Conservation (phyloP, 164 flowering plant species). For the Umbilicus rupestris region DNA sequence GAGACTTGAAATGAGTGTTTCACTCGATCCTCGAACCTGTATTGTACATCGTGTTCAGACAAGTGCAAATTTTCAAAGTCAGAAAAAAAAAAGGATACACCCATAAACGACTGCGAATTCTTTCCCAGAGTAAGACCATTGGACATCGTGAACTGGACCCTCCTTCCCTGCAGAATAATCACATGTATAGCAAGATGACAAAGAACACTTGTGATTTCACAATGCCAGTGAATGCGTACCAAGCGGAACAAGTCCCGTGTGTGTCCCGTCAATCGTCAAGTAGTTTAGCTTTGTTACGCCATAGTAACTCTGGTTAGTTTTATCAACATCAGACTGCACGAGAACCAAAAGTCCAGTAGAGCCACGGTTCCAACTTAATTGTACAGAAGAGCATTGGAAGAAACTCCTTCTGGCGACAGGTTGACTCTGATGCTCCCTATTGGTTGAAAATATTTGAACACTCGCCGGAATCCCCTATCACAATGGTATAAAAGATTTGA, state of each 20-base stretch:
- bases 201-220: not conserved
- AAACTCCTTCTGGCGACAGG: constrained; percentile 84
- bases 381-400: constrained; percentile 86
- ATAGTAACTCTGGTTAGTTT: constrained; percentile 96
- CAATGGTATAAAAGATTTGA: not conserved
- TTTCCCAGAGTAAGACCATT: constrained; percentile 79
- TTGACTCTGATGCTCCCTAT: constrained; percentile 54
- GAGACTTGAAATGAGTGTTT: not conserved
- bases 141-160: constrained; percentile 95
- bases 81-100: constrained; percentile 59
- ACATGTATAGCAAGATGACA: constrained; percentile 17
- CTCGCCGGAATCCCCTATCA: constrained; percentile 90
- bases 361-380: constrained; percentile 76
- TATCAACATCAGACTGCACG: constrained; percentile 95
- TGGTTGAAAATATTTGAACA: constrained; percentile 74
- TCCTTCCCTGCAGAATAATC: constrained; percentile 68
- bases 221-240: constrained; percentile 36
- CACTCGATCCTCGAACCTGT: not conserved
- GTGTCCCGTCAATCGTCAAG: constrained; percentile 79
- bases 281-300: constrained; percentile 93
- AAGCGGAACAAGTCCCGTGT: constrained; percentile 90
- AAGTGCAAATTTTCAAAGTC: not conserved
- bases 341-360: constrained; percentile 80
- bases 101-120: constrained; percentile 98
- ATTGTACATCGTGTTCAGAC: not conserved